phyloP scores from a whole-genome alignment of 768 basidiomycete genomes.

The Tremella fuciformis region DNA sequence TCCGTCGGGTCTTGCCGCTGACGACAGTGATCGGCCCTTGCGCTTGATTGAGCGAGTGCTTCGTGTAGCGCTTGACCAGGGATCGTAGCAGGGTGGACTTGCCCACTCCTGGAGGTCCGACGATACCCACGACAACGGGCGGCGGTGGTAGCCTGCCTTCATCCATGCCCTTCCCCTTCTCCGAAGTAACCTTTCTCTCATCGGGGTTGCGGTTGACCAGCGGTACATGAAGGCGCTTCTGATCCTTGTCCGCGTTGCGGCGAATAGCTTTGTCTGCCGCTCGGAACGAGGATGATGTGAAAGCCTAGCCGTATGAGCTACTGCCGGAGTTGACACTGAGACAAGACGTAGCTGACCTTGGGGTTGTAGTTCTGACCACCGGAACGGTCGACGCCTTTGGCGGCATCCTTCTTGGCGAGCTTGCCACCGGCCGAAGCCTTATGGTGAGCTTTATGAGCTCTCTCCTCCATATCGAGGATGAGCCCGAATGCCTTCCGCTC shows the following conservation, averaged over 20 bases:
- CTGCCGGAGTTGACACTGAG: background rate
- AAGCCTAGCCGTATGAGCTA: slow-evolving; percentile 60
- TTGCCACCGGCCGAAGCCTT: slow-evolving; percentile 69
- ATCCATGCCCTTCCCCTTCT: slow-evolving; percentile 51
- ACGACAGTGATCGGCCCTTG: slow-evolving; percentile 94
- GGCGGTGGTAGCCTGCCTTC: slow-evolving; percentile 75
- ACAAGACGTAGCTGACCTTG: slow-evolving; percentile 62
- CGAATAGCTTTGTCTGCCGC: slow-evolving; percentile 84
- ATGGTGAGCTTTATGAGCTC: slow-evolving; percentile 78
- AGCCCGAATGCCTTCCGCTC: too few relatives aligned
- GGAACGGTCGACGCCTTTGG: slow-evolving; percentile 65
- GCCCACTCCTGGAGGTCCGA: slow-evolving; percentile 91
- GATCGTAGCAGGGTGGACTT: slow-evolving; percentile 91
- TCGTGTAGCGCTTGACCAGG: slow-evolving; percentile 85
- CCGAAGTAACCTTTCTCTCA: slow-evolving; percentile 50
- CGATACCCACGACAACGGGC: slow-evolving; percentile 88
- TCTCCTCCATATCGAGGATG: slow-evolving; percentile 51
- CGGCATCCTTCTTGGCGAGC: slow-evolving; percentile 67
- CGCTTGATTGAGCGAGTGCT: slow-evolving; percentile 83
- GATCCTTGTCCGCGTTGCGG: slow-evolving; percentile 86
- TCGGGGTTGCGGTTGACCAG: slow-evolving; percentile 86
- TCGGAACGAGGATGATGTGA: slow-evolving; percentile 86
- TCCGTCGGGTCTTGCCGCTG: slow-evolving; percentile 81
- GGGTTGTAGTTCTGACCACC: slow-evolving; percentile 80
- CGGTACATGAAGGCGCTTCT: slow-evolving; percentile 92